Percentiles rank a stretch among this genome's conserved stretches.
Conservation (phyloP, 2,329 filamentous ascomycete genomes). For the Davidsoniella eucalypti region DNA sequence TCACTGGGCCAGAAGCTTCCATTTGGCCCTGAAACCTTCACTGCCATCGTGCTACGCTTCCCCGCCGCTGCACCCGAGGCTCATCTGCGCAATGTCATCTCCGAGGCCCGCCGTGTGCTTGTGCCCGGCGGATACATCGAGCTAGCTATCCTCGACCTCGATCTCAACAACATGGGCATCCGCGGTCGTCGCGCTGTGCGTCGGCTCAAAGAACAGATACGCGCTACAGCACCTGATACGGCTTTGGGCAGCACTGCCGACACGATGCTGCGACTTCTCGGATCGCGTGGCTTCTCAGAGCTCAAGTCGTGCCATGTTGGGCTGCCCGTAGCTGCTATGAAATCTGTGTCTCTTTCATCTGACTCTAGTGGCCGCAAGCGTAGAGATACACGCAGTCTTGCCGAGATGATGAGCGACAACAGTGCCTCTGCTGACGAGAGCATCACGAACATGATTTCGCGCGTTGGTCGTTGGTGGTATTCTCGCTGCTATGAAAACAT, state of each 20-base stretch:
- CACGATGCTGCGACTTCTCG: slow-evolving; percentile 48
- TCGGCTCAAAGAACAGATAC: slow-evolving; percentile 54
- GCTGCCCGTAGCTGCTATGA: slow-evolving; percentile 47
- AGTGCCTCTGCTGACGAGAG: slow-evolving; percentile 59
- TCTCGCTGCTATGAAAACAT: slow-evolving; percentile 69
- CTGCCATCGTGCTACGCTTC: slow-evolving; percentile 61
- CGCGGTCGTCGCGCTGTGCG: slow-evolving; percentile 52
- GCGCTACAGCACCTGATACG: slow-evolving; percentile 39
- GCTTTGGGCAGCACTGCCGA: slow-evolving; percentile 45
- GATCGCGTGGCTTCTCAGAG: slow-evolving; percentile 51
- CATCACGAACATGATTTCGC: slow-evolving; percentile 83
- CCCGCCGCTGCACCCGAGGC: slow-evolving; percentile 51
- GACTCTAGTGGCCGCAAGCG: slow-evolving; percentile 24
- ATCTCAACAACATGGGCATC: slow-evolving; percentile 69
- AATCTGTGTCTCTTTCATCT: background rate
- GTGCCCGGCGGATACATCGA: slow-evolving; percentile 69
- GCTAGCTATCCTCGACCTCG: slow-evolving; percentile 59
- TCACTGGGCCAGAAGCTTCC: slow-evolving; percentile 52
- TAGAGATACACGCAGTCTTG: slow-evolving; percentile 36
- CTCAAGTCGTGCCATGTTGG: slow-evolving; percentile 65
- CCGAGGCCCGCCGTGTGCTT: slow-evolving; percentile 61
- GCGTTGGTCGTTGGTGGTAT: slow-evolving; percentile 94
- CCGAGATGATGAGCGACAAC: slow-evolving; percentile 57
- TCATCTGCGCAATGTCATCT: slow-evolving; percentile 53
- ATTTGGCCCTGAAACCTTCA: slow-evolving; percentile 61